phyloP scores from a whole-genome alignment of 805 yeast genomes.

The Candida coleopterorum region DNA sequence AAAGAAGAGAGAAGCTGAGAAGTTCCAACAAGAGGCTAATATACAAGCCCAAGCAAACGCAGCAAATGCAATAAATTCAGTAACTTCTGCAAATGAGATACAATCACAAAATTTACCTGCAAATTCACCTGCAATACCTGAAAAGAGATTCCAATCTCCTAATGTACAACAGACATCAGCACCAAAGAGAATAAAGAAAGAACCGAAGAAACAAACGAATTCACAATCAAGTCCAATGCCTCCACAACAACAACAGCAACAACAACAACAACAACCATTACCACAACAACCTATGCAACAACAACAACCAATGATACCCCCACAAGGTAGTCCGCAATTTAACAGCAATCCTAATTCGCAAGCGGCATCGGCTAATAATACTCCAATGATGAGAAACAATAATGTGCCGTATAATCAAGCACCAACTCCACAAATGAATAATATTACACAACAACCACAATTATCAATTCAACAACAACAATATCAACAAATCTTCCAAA shows the following conservation, averaged over 20 bases:
- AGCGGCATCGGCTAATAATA: slow-evolving; percentile 7
- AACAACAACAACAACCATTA: slow-evolving; percentile 5
- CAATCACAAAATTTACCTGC: slow-evolving; percentile 1
- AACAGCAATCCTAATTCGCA: slow-evolving; percentile 10
- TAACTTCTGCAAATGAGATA: slow-evolving; percentile 6
- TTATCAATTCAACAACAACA: slow-evolving; percentile 21
- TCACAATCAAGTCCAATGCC: slow-evolving; percentile 16
- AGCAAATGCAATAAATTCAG: no score
- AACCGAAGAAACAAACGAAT: slow-evolving; percentile 12
- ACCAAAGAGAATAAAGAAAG: slow-evolving; percentile 9
- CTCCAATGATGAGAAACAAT: slow-evolving; percentile 11
- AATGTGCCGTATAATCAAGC: slow-evolving; percentile 4
- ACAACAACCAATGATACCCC: slow-evolving; percentile 11
- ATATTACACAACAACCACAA: slow-evolving; percentile 2
- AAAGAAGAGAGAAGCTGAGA: slow-evolving; percentile 50
- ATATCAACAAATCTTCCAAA: slow-evolving; percentile 43
- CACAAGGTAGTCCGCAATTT: slow-evolving; percentile 5
- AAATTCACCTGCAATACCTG: slow-evolving; percentile 1
- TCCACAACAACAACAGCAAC: slow-evolving; percentile 13
- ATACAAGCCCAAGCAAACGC: slow-evolving; percentile 31
- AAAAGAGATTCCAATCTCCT: slow-evolving; percentile 7
- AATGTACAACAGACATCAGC: slow-evolving; percentile 9
- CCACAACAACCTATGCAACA: slow-evolving; percentile 10
- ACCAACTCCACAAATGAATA: slow-evolving; percentile 7
- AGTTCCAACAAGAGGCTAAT: slow-evolving; percentile 37